Evolutionary conservation across 441 rosid genomes (phyloP), one percentile per base, ranked within the genome.

Genomic region (Manihot esculenta): DNA sequence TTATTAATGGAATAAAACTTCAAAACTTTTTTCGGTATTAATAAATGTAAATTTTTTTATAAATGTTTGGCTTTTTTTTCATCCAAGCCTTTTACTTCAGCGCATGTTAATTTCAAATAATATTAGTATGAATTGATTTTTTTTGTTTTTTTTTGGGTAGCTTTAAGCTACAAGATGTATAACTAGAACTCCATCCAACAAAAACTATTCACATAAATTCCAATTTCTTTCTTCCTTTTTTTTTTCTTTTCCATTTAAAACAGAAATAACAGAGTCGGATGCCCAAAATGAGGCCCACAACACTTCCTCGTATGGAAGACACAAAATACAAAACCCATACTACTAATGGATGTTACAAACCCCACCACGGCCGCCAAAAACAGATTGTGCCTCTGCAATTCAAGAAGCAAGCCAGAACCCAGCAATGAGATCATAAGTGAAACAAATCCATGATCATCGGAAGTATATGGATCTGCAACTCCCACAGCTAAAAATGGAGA

Each of bases 301-400:
- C 30, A 69, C 62, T 53, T 68, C 55, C 74, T 59, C 42, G n/a
- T 33, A 60, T 61, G 38, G 55, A 65, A 66, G 67, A 44, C 55
- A 42, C 51, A n/a, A 45, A 45, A 0, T 51, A 51, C 68, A 67
- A 33, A 57, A n/a, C 60, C 15, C 49, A 8, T 24, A 14, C 55
- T 23, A 26, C 5, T 18, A 47, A 20, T 21, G 35, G 30, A 53
- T 10, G 11, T 62, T 65, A 23, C 50, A 56, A 14, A 57, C 20
- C 50, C 38, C 6, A 68, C 47, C 23, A 26, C 15, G 44, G 7
- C 23, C 21, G 8, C 59, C 10, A 14, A 57, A 59, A 66, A 49
- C 7, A 66, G 45, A 64, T 18, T 26, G 66, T 62, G 5, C 57
- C 51, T 33, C 66, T 56, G 68, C 50, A 18, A 42, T 20, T 26